Conservation (phyloP, 2,329 filamentous ascomycete genomes). For the Cordyceps militaris region DNA sequence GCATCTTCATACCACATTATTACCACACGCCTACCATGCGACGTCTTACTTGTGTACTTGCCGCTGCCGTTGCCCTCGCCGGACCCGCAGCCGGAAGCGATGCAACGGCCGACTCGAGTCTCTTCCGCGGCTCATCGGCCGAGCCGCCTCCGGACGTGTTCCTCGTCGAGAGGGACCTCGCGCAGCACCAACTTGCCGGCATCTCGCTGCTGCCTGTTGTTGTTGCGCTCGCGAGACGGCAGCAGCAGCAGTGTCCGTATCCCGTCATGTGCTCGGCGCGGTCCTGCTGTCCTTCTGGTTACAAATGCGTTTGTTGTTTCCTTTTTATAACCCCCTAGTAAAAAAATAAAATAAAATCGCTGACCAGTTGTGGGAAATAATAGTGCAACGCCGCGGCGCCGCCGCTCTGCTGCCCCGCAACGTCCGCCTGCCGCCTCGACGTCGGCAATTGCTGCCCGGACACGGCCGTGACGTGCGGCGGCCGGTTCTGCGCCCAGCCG, state of each 20-base stretch:
- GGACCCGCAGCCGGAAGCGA: too few relatives aligned
- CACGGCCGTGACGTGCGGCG: conserved; percentile 2
- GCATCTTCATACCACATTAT: neutral
- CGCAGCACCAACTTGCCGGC: neutral
- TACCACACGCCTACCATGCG: neutral
- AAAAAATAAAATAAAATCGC: neutral
- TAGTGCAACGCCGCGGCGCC: neutral
- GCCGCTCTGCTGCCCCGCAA: neutral
- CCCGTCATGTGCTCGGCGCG: neutral
- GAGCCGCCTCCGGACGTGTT: neutral
- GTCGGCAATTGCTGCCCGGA: neutral
- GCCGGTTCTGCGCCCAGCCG: neutral
- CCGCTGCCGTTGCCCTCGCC: neutral
- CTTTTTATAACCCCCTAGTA: neutral
- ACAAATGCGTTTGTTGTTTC: neutral
- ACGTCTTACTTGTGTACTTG: neutral
- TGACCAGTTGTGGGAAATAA: neutral
- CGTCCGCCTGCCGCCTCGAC: neutral
- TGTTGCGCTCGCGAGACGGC: neutral
- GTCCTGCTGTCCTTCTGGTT: neutral
- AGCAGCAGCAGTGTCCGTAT: neutral
- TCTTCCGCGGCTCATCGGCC: neutral
- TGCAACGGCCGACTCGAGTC: neutral
- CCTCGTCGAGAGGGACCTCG: neutral
- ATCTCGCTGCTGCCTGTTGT: neutral